Evolutionary conservation across 1,139 yeast genomes (phyloP), one percentile per base, ranked within the genome.

Genomic region (Geotrichum reessii): DNA sequence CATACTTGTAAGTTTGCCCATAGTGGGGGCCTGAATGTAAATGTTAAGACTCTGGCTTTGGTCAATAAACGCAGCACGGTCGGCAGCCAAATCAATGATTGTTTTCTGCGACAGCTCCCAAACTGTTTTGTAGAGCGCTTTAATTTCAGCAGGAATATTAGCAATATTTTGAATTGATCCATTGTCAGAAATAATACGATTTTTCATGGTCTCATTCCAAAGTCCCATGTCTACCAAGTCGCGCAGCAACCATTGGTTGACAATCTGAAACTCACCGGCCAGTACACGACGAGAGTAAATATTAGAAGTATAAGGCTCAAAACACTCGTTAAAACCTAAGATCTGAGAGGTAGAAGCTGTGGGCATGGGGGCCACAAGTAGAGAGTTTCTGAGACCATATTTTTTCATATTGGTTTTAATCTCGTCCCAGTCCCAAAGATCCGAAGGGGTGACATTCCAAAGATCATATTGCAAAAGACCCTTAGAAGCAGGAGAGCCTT

Each of bases 1-100:
- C 93, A 92, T 91, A 68, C 92, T 83, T 17, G 98, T 92, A 65
- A 93, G 79, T 73, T 92, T 92, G 63, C 96, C 95, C 85, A 88
- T 85, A 1, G 97, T 87, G 55, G 97, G 97, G 60, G 85, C 82
- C 71, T 57, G 55, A 72, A 89, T 75, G 74, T 85, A 85, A 62
- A 89, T 81, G 71, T 89, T 90, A 81, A 89, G 76, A 56, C 92
- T 85, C 73, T 90, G 97, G 59, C 93, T 87, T 72, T 90, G 97
- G 73, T 90, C 96, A 66, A 90, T 82, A 71, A 81, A 90, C 17
- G 89, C 86, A 42, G 88, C 87, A 67, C 97, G 80, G 69, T 87
- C 96, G 27, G 93, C 95, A 48, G 96, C 91, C 89, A 89, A 82
- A 66, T 89, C 95, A 62, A 90, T 84, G 55, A 90, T 80, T 12